These are phyloP conservation scores for Steccherinum ochraceum DNA, from an alignment of 768 basidiomycete genomes.

Conservation along the genomic window DNA sequence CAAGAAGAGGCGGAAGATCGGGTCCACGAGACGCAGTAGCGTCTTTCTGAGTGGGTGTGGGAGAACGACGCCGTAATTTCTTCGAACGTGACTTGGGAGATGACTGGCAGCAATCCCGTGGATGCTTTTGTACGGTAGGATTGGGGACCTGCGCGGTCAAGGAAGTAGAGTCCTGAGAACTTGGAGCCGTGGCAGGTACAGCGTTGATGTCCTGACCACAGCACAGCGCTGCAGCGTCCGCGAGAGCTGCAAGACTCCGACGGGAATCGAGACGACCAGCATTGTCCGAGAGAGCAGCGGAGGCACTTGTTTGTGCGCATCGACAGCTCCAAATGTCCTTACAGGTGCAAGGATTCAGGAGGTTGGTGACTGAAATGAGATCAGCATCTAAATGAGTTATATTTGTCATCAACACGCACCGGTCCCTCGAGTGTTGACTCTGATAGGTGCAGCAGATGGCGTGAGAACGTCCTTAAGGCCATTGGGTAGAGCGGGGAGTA, in stretches of 20 bases:
- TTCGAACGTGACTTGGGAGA: constrained; percentile 2
- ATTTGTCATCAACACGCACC: not conserved
- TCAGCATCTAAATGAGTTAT: too few relatives aligned
- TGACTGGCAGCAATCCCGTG: constrained; percentile 1
- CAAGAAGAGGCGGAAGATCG: constrained; percentile 7
- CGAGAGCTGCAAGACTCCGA: constrained; percentile 28
- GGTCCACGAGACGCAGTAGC: constrained; percentile 1
- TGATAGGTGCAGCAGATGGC: constrained; percentile 3
- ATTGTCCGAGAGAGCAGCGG: too few relatives aligned
- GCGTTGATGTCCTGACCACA: too few relatives aligned
- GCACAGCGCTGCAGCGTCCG: constrained; percentile 27
- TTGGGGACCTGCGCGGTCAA: not conserved
- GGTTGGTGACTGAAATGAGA: constrained; percentile 42
- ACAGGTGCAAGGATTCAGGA: constrained; percentile 63
- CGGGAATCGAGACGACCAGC: too few relatives aligned
- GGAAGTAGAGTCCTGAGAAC: too few relatives aligned
- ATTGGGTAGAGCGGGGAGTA: constrained; percentile 66
- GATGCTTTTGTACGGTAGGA: constrained; percentile 2
- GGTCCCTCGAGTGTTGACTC: not conserved
- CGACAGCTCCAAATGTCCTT: constrained; percentile 47
- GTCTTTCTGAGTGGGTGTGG: not conserved
- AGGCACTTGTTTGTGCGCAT: too few relatives aligned
- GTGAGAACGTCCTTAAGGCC: constrained; percentile 53
- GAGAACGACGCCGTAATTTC: constrained; percentile 1
- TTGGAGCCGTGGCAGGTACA: too few relatives aligned